Percentiles rank a stretch among this genome's conserved stretches.
Conservation (phyloP, 177 flowering plant species). For the Tripterygium wilfordii region DNA sequence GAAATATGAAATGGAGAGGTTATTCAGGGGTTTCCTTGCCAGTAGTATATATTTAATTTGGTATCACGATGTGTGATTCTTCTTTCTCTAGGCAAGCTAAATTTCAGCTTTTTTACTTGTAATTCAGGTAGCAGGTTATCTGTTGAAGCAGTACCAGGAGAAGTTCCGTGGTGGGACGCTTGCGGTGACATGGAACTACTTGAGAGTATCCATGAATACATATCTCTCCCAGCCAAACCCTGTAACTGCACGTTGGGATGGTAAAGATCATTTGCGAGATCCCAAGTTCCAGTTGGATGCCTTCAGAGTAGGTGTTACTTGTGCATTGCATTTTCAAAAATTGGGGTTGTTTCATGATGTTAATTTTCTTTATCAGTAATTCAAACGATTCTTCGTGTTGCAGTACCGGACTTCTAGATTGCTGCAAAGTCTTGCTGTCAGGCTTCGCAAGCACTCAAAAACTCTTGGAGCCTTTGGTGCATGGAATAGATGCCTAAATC, state of each 20-base stretch:
- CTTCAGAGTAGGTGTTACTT: conserved; percentile 59
- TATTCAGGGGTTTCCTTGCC: too few species aligned
- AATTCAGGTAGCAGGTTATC: conserved; percentile 82
- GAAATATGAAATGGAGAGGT: too few species aligned
- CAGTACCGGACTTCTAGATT: conserved; percentile 95
- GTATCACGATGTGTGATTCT: too few species aligned
- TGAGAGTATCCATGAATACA: conserved; percentile 84
- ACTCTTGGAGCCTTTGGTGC: conserved; percentile 91
- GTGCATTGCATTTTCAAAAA: background rate
- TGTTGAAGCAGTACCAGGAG: conserved; percentile 83
- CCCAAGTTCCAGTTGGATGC: conserved; percentile 94
- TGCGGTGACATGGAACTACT: conserved; percentile 88
- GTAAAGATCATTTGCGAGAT: conserved; percentile 84
- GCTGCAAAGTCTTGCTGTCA: conserved; percentile 79
- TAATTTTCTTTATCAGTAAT: background rate
- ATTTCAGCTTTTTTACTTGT: conserved; percentile 1
- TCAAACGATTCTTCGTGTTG: conserved; percentile 10
- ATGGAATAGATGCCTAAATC: conserved; percentile 98
- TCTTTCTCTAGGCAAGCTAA: too few species aligned
- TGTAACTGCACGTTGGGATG: conserved; percentile 91
- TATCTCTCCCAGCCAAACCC: conserved; percentile 96
- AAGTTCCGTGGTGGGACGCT: conserved; percentile 90
- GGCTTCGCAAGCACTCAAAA: conserved; percentile 79
- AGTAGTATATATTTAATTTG: too few species aligned
- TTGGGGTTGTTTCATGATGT: background rate